Evolutionary conservation across 306 rosid genomes (phyloP).

Genomic region (Argentina anserina): DNA sequence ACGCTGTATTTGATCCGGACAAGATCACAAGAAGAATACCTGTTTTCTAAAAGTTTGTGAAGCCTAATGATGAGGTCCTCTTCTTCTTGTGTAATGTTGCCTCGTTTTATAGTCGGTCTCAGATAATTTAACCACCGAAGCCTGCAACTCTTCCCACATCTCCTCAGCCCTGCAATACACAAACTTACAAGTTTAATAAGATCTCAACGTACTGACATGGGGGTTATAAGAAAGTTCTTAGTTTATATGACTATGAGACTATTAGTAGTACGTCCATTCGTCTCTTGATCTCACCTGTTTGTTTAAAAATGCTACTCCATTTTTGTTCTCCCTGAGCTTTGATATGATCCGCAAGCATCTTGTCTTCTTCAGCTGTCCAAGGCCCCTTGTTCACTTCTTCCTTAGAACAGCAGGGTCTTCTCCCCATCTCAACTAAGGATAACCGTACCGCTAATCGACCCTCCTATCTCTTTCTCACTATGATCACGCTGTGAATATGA

Average conservation of each 20-base stretch:
- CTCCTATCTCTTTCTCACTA: not conserved
- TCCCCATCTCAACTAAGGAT: slow-evolving; percentile 19
- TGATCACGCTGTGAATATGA: not conserved
- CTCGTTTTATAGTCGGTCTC: slow-evolving; percentile 36
- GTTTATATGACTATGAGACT: not conserved
- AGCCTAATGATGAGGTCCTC: slow-evolving; percentile 39
- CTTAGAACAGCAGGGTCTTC: slow-evolving; percentile 36
- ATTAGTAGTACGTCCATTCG: not conserved
- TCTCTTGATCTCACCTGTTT: slow-evolving; percentile 26
- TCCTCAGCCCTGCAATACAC: slow-evolving; percentile 27
- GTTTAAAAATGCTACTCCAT: slow-evolving; percentile 33
- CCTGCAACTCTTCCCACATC: slow-evolving; percentile 47
- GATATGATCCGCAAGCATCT: slow-evolving; percentile 23
- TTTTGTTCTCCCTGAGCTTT: slow-evolving; percentile 31
- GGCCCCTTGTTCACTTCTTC: slow-evolving; percentile 36
- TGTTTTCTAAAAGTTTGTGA: slow-evolving; percentile 38
- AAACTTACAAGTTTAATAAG: not conserved
- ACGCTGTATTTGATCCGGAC: not conserved
- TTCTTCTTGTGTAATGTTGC: slow-evolving; percentile 38
- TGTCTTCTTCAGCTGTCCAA: slow-evolving; percentile 39
- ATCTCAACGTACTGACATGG: not conserved
- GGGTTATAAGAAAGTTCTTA: not conserved
- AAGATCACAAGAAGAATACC: not conserved
- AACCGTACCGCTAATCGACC: not conserved
- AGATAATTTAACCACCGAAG: slow-evolving; percentile 40